Conservation (phyloP, 441 rosid species). For the Populus tomentosa region DNA sequence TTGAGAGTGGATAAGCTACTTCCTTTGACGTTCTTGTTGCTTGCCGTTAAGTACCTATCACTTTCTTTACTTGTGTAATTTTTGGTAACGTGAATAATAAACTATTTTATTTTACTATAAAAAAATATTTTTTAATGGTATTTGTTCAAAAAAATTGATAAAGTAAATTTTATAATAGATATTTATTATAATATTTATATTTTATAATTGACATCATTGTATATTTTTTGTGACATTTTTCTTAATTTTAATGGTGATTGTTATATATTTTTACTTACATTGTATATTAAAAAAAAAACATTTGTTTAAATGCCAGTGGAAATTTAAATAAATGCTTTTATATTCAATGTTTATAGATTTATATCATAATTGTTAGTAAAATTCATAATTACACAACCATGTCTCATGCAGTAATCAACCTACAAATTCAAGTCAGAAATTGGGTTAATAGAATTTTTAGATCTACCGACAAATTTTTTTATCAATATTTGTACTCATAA, state of each 20-base stretch:
- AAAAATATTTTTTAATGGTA: neutral
- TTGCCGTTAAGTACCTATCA: slow-evolving; percentile 36
- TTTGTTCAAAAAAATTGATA: neutral
- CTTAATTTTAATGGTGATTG: neutral
- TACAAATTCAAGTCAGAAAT: neutral
- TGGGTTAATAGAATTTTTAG: no score
- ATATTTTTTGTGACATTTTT: neutral
- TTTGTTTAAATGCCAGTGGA: neutral
- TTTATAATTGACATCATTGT: no score
- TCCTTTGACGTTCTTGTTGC: neutral
- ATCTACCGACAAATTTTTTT: no score
- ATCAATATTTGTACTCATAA: no score
- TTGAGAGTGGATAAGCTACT: neutral
- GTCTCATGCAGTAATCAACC: no score
- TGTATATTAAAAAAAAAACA: neutral
- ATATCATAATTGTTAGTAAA: neutral
- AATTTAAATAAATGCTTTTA: no score
- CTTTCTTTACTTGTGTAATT: slow-evolving; percentile 17
- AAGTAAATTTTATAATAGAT: no score
- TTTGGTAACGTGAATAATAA: neutral
- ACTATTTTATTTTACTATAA: neutral
- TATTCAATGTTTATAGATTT: neutral
- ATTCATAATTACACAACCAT: neutral
- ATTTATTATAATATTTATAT: no score
- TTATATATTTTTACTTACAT: neutral